Base-by-base conservation (phyloP, 1,284 basidiomycete genomes). In the Ceratobasidium sp. region DNA sequence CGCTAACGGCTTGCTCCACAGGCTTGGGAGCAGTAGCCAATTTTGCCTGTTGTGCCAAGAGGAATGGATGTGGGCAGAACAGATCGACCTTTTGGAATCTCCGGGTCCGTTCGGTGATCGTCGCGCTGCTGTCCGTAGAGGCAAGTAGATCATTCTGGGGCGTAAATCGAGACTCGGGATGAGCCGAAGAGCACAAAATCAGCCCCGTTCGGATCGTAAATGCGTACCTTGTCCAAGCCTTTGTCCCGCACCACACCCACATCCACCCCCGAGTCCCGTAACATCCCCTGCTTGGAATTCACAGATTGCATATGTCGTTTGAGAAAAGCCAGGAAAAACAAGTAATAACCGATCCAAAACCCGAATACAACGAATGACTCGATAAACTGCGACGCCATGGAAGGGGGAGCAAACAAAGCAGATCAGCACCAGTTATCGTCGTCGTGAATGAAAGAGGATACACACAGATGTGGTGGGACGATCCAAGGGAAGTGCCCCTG, bases 61-160 rank as follows among this genome's bases (percentile, higher is more conserved):
- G 66, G 46, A 52, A 68, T 18, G 66, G 66, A 35, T 68, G 66
- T 2, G 66, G 66, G 23, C 66, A 68, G 33, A 48, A 68, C 14
- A 68, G 30, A 38, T 68, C 66, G 30, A 68, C 66, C 23, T 64
- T 64, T 16, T 3, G n/a, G 7, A 35, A 68, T 27, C 16, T 38
- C 5, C 48, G 48, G 12, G 44, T 50, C 33, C 50, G 33, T 38
- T 35, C 41, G 27, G 66, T 68, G 48, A 68, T 68, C 2, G 66
- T 68, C 66, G 16, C 66, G 44, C 12, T 68, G n/a, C 66, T 68
- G 66, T 68, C 66, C 2, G 48, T 48, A 23, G 46, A 68, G 20
- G n/a, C 14, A 44, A 68, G 38, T 46, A 12, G 4, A n/a, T 10
- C 30, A 44, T 10, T 66, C 64, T 66, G n/a, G 14, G 8, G 12